phyloP scores from a whole-genome alignment of 179 eudicot species.

The Silene vulgaris region DNA sequence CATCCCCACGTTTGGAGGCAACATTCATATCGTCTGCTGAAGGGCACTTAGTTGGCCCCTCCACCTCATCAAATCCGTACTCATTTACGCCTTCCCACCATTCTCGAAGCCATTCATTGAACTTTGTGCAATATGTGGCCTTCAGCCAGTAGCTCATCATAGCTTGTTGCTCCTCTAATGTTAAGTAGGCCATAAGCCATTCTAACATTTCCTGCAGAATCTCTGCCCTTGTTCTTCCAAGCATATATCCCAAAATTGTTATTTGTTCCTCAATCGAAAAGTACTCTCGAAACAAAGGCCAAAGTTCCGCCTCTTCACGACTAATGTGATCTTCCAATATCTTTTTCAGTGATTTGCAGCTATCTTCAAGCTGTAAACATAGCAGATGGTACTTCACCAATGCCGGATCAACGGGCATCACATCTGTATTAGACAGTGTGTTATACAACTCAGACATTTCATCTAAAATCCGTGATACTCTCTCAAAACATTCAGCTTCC shows the following conservation, averaged over 20 bases:
- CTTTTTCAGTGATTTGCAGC: conserved; percentile 58
- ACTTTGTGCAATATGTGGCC: conserved; percentile 67
- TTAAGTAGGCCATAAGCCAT: conserved; percentile 70
- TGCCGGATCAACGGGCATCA: conserved; percentile 24
- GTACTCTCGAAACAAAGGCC: conserved; percentile 63
- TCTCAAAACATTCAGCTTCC: conserved; percentile 55
- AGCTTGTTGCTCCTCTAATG: conserved; percentile 61
- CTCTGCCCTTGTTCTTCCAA: conserved; percentile 79
- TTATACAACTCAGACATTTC: conserved; percentile 43
- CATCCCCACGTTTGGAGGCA: conserved; percentile 33
- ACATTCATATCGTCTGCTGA: conserved; percentile 37
- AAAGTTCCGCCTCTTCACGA: conserved; percentile 81
- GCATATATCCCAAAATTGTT: conserved; percentile 68
- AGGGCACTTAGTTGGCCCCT: conserved; percentile 31
- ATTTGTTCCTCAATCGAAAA: conserved; percentile 80
- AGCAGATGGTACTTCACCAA: conserved; percentile 38
- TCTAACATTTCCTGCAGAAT: conserved; percentile 73
- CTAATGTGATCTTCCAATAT: conserved; percentile 59
- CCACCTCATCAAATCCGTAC: conserved; percentile 31
- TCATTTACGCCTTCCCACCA: conserved; percentile 75
- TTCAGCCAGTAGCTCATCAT: conserved; percentile 67
- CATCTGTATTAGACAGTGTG: conserved; percentile 23
- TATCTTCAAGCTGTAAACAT: conserved; percentile 56
- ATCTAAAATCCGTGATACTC: conserved; percentile 49
- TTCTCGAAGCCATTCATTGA: conserved; percentile 78